Evolutionary conservation across 148 eudicot genomes (phyloP).

Genomic region (Chenopodium berlandieri): DNA sequence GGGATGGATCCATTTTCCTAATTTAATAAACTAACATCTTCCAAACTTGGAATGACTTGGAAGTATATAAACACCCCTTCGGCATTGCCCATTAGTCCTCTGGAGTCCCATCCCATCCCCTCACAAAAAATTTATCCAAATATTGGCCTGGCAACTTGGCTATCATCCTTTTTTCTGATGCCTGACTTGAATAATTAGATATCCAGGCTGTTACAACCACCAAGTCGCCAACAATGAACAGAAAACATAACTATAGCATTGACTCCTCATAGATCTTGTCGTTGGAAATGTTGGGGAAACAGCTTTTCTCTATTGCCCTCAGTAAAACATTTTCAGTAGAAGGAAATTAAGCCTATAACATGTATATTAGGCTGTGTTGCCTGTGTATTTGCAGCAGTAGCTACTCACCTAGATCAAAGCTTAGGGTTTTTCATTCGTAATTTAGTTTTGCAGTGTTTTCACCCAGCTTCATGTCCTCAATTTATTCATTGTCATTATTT

Average conservation of each 20-base stretch:
- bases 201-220: too few relatives aligned
- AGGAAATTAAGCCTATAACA: too few relatives aligned
- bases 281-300: too few relatives aligned
- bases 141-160: too few relatives aligned
- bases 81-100: too few relatives aligned
- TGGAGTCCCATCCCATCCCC: background rate
- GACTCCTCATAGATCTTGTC: too few relatives aligned
- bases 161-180: background rate
- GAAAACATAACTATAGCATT: too few relatives aligned
- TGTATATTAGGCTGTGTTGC: background rate
- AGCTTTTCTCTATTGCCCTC: background rate
- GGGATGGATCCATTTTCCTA: background rate
- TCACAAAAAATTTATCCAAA: background rate
- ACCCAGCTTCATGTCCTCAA: background rate
- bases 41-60: background rate
- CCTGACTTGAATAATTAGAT: too few relatives aligned
- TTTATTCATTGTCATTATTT: background rate
- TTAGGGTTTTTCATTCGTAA: background rate
- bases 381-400: background rate
- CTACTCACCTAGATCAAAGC: background rate
- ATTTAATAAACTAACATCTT: background rate
- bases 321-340: background rate
- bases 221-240: too few relatives aligned
- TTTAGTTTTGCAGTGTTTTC: too few relatives aligned
- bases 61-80: background rate